Evolutionary conservation across 176 grass and related monocot species (phyloP).

Genomic region (sorghum (Sorghum bicolor)): DNA sequence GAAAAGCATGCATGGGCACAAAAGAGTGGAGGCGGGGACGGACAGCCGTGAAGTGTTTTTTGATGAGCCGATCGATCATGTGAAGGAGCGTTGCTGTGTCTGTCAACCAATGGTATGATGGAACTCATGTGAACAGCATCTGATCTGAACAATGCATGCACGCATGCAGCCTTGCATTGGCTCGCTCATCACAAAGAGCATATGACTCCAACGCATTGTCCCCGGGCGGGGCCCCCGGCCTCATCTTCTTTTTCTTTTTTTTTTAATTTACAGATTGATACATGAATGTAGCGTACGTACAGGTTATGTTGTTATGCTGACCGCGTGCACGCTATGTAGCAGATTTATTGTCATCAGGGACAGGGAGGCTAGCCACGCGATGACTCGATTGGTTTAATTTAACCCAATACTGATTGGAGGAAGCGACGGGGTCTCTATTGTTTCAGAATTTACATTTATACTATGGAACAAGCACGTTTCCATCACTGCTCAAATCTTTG

Average conservation of each 20-base stretch:
- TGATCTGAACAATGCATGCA: background rate
- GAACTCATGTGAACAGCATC: slow-evolving; percentile 41
- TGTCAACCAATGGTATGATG: slow-evolving; percentile 27
- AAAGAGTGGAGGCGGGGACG: background rate
- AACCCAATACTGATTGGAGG: too few relatives aligned
- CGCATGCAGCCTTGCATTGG: background rate
- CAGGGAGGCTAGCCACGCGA: too few relatives aligned
- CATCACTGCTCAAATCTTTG: too few relatives aligned
- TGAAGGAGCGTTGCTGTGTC: slow-evolving; percentile 9
- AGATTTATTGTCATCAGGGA: too few relatives aligned
- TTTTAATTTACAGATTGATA: background rate
- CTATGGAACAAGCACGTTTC: too few relatives aligned
- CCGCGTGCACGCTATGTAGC: too few relatives aligned
- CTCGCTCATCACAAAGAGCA: slow-evolving; percentile 12
- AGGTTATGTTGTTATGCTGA: too few relatives aligned
- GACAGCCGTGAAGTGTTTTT: background rate
- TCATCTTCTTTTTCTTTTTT: background rate
- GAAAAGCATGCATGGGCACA: background rate
- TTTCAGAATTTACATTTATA: too few relatives aligned
- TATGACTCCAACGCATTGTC: slow-evolving; percentile 13
- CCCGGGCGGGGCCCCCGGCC: too few relatives aligned
- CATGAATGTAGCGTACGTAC: too few relatives aligned
- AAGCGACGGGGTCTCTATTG: too few relatives aligned
- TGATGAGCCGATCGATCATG: slow-evolving; percentile 12
- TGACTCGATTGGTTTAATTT: too few relatives aligned